Evolutionary conservation across 495 filamentous ascomycete genomes (phyloP).

Genomic region (Acidomyces sp.): DNA sequence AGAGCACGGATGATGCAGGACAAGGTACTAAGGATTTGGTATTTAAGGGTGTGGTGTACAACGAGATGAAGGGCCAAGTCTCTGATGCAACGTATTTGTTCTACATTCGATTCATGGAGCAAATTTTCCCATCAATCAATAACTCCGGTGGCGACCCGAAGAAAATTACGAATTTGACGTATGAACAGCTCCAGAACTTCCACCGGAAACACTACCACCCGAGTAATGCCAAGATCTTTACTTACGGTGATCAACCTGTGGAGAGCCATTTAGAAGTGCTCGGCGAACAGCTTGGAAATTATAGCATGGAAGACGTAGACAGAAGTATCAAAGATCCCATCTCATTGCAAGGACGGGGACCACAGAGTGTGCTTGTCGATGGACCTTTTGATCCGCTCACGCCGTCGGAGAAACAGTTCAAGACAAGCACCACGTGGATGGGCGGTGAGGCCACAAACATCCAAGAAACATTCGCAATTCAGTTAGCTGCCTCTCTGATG

Average conservation of each 20-base stretch:
- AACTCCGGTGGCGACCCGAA: slow-evolving; percentile 93
- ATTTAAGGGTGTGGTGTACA: slow-evolving; percentile 98
- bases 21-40: slow-evolving; percentile 43
- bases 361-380: slow-evolving; percentile 52
- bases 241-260: slow-evolving; percentile 88
- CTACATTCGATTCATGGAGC: slow-evolving; percentile 87
- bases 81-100: slow-evolving; percentile 93
- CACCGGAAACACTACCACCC: slow-evolving; percentile 90
- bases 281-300: slow-evolving; percentile 53
- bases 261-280: slow-evolving; percentile 65
- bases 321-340: slow-evolving; percentile 57
- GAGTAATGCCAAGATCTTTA: slow-evolving; percentile 87
- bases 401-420: slow-evolving; percentile 73
- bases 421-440: slow-evolving; percentile 86
- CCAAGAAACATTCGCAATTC: slow-evolving; percentile 72
- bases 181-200: slow-evolving; percentile 71
- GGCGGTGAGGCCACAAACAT: slow-evolving; percentile 70
- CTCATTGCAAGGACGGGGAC: slow-evolving; percentile 56
- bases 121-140: slow-evolving; percentile 82
- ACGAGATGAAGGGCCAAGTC: slow-evolving; percentile 99
- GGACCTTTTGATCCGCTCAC: slow-evolving; percentile 85
- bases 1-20: slow-evolving; percentile 34
- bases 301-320: slow-evolving; percentile 56
- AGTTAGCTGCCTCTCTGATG: slow-evolving; percentile 66
- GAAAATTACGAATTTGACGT: slow-evolving; percentile 88